phyloP scores from a whole-genome alignment of 257 asterid species.

The Nicotiana knightiana region DNA sequence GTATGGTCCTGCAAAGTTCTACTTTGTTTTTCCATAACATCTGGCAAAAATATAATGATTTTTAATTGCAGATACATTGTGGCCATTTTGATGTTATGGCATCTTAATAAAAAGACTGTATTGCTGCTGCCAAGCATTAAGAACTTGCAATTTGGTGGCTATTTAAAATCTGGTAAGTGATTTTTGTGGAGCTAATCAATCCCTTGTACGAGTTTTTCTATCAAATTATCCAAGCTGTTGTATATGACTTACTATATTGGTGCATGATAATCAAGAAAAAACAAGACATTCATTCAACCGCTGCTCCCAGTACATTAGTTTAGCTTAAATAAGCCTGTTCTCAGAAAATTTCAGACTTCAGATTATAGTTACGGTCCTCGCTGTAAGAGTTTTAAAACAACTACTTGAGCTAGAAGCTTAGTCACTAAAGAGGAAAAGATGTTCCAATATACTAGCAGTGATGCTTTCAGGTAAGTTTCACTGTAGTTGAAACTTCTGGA shows the following conservation, averaged over 20 bases:
- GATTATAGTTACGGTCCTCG: background rate
- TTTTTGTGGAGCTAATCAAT: background rate
- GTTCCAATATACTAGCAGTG: background rate
- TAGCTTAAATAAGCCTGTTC: background rate
- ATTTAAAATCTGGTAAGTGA: constrained; percentile 35
- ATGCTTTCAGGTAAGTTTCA: background rate
- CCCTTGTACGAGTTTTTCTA: background rate
- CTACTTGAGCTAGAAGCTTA: background rate
- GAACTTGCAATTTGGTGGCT: constrained; percentile 28
- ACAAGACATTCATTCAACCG: background rate
- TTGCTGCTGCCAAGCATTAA: constrained; percentile 28
- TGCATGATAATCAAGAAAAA: background rate
- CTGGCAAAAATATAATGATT: background rate
- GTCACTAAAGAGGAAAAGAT: background rate
- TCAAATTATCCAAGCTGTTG: background rate
- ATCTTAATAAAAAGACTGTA: constrained; percentile 29
- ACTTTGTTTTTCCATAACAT: background rate
- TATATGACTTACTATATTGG: background rate
- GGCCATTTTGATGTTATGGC: constrained; percentile 37
- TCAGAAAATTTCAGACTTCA: background rate
- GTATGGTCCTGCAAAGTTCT: constrained; percentile 20
- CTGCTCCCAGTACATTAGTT: background rate
- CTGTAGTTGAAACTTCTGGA: background rate
- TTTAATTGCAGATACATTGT: constrained; percentile 32
- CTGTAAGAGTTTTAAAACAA: background rate